A percentile compares a stretch with the other conserved stretches of the same genome.
phyloP scores from a whole-genome alignment of 768 basidiomycete genomes.

The Tylopilus sp. region DNA sequence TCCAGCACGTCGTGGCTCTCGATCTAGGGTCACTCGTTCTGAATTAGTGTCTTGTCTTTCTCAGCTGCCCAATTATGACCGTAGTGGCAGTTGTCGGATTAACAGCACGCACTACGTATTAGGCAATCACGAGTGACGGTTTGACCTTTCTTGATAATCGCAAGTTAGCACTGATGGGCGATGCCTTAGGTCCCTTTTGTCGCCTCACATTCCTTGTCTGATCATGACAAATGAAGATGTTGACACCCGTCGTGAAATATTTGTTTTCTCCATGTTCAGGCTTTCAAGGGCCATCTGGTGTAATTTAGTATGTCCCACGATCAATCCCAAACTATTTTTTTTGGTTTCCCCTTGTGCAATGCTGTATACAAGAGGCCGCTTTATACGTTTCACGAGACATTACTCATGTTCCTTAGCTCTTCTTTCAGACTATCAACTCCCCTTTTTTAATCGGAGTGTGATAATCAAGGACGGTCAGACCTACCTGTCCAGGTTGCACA shows the following conservation, averaged over 20 bases:
- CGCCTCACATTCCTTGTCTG: too few relatives aligned
- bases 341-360: neutral
- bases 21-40: neutral
- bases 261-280: neutral
- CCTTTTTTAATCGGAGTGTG: neutral
- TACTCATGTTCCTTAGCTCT: too few relatives aligned
- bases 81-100: neutral
- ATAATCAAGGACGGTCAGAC: neutral
- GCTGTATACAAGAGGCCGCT: neutral
- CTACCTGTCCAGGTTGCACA: neutral
- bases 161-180: too few relatives aligned
- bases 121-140: neutral
- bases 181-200: too few relatives aligned
- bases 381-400: neutral
- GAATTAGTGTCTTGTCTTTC: neutral
- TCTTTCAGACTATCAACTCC: neutral
- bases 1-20: neutral
- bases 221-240: neutral
- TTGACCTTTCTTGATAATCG: neutral
- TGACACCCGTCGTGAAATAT: neutral
- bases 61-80: neutral
- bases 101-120: neutral
- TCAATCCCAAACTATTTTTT: neutral
- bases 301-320: neutral
- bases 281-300: neutral